Evolutionary conservation across 495 filamentous ascomycete species (phyloP), one percentile per base, ranked within the genome.

Genomic region (Talaromyces ruber): DNA sequence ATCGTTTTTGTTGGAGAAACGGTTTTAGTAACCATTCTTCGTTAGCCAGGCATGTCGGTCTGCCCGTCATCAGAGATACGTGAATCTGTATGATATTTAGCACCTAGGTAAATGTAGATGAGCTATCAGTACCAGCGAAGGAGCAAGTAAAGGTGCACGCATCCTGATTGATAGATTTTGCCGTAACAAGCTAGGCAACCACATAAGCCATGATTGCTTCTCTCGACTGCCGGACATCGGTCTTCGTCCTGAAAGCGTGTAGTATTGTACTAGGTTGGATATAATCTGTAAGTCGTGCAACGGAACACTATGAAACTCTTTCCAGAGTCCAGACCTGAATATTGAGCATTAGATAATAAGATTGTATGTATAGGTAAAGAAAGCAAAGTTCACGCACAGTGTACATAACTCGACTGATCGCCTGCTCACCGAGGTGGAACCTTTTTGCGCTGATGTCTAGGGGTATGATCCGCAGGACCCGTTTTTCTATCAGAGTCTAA

Each of bases 101-200:
- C 28, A 47, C 21, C 43, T n/a, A n/a, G n/a, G n/a, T n/a, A n/a
- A n/a, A n/a, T n/a, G n/a, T n/a, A n/a, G n/a, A n/a, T n/a, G 30
- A 21, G 57, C 57, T 16, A 59, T 16, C 14, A 59, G 57, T 18
- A 59, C 4, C 37, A 59, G 26, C 6, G 57, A 59, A 2, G 57
- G 57, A 25, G 57, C 57, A 8, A 59, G 34, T 34, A 59, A 59
- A 43, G 57, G 32, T 3, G n/a, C 57, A 45, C 57, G 57, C 32
- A 59, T 59, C 11, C 57, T 34, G 1, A 18, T n/a, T 43, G 37
- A 26, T 8, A 25, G 16, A 16, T 30, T 45, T 11, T 34, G 24
- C n/a, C 47, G 34, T 26, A 43, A 21, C 37, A 59, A 16, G 25
- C n/a, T 34, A 39, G 30, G 57, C 3, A 59, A 32, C 14, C 37